Percentiles rank a stretch among this genome's conserved stretches.
Conservation (phyloP, 176 grass and related monocot genomes). For the Tuctoria greenei region DNA sequence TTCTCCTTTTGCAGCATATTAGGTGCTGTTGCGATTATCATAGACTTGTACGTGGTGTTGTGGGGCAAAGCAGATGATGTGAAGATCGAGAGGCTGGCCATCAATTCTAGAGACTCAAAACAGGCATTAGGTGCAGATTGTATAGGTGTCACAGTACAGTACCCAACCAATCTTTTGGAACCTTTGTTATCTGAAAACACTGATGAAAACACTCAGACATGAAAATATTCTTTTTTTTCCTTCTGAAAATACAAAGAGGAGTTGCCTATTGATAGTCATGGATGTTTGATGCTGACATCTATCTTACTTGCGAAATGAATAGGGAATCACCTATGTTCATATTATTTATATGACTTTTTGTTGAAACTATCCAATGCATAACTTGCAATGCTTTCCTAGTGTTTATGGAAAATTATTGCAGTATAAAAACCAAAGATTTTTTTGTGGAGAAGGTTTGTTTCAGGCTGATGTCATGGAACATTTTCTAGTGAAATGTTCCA, state of each 20-base stretch:
- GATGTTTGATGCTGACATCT: neutral
- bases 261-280: neutral
- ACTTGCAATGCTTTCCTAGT: neutral
- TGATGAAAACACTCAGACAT: neutral
- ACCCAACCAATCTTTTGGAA: conserved; percentile 30
- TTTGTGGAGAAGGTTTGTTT: neutral
- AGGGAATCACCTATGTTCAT: neutral
- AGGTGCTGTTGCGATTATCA: conserved; percentile 54
- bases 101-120: conserved; percentile 7
- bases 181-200: conserved; percentile 34
- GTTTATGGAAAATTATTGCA: neutral
- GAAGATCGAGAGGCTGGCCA: neutral
- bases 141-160: neutral
- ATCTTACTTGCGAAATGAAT: neutral
- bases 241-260: neutral
- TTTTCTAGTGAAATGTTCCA: conserved; percentile 3
- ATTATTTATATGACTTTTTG: neutral
- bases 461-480: conserved; percentile 5
- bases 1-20: conserved; percentile 40
- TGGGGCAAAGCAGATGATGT: conserved; percentile 65
- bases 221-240: neutral
- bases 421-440: neutral
- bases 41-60: conserved; percentile 48
- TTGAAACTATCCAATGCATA: neutral
- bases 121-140: neutral